These are phyloP conservation scores for Apiotrichum akiyoshidainum DNA, from an alignment of 1,284 basidiomycete species.

Conservation along the genomic window DNA sequence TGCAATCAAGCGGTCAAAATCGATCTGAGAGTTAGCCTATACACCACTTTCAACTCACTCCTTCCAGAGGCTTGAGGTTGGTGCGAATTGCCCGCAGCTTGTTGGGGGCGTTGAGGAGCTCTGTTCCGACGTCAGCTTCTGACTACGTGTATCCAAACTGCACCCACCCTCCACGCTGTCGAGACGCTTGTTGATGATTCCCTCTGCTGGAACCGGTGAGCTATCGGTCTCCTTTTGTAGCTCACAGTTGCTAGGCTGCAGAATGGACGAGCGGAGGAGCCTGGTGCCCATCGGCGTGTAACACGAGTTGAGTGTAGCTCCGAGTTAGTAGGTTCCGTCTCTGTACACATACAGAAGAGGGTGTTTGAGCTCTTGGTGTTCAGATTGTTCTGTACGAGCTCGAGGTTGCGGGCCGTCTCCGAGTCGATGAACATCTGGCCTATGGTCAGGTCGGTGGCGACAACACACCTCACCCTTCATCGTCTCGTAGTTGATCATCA, in stretches of 20 bases:
- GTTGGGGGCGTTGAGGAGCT: constrained; percentile 71
- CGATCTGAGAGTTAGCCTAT: constrained; percentile 55
- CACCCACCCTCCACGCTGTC: constrained; percentile 72
- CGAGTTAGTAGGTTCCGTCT: background rate
- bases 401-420: constrained; percentile 79
- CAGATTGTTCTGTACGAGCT: constrained; percentile 73
- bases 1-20: constrained; percentile 81
- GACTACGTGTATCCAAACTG: background rate
- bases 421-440: constrained; percentile 91
- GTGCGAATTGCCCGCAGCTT: constrained; percentile 66
- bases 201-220: constrained; percentile 50
- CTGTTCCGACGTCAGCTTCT: constrained; percentile 48
- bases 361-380: constrained; percentile 64
- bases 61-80: constrained; percentile 66
- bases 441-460: constrained; percentile 29
- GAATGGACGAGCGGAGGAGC: constrained; percentile 71
- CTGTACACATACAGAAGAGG: constrained; percentile 62
- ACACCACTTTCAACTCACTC: constrained; percentile 18
- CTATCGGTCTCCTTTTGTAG: background rate
- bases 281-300: constrained; percentile 83
- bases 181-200: constrained; percentile 71
- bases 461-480: constrained; percentile 56
- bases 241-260: constrained; percentile 75
- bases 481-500: constrained; percentile 74
- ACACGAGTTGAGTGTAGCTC: constrained; percentile 68